Evolutionary conservation across 164 flowering plant species (phyloP), one percentile per base, ranked within the genome.

Genomic region (Cinnamomum chago): DNA sequence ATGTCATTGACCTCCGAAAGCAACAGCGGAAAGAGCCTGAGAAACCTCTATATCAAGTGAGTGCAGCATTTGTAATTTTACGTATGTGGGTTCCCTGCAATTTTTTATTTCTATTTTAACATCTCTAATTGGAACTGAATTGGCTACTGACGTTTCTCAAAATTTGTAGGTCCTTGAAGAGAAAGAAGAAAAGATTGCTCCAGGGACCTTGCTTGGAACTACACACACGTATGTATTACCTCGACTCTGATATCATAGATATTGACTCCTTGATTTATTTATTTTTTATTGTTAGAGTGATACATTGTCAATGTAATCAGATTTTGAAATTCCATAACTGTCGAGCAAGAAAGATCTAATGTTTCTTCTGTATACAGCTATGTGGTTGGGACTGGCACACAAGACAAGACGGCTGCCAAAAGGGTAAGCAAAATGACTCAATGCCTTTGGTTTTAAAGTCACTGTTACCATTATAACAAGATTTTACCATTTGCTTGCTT

Each of bases 1-100:
- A 96, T 83, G 97, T 91, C 62, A 94, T 96, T 85, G 99, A 96
- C 67, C 94, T 96, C 55, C 91, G 99, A 60, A 96, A 96, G 86
- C 97, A 91, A 81, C 99, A 91, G 82, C 89, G 97, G 77, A 96
- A 96, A 84, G 99, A 96, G 74, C 92, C 98, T 74, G 98, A 95
- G 75, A 92, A 84, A 82, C 92, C 95, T 78, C 89, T 96, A 23
- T 94, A 90, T 72, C 97, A 92, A 76, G 98, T 95, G 73, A 82
- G 87, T 82, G n/a, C 28, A 28, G 30, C 6, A 52, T 78, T 72
- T 77, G 50, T 55, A 65, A 9, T 25, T 30, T 58, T 12, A 58
- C 6, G 15, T 22, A 6, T 68, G 52, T 40, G 13, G 70, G 18
- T 50, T 67, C 25, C 55, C 17, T 14, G 12, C 20, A 15, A 15